Conservation (phyloP, 2,329 filamentous ascomycete species). For the Calonectria hawksworthii region DNA sequence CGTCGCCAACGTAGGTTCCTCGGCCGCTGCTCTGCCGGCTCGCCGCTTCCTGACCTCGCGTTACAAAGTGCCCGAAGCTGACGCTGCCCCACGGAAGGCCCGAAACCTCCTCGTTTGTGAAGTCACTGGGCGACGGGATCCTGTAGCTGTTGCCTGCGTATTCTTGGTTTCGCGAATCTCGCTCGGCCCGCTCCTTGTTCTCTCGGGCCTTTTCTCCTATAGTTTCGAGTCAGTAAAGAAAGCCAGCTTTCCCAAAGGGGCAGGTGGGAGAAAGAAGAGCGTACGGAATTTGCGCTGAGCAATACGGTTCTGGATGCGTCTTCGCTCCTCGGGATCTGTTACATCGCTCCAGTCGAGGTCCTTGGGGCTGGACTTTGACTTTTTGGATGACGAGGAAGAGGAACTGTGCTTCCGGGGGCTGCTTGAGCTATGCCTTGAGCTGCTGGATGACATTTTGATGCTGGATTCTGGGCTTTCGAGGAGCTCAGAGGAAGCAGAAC, state of each 20-base stretch:
- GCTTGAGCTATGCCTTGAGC: slow-evolving; percentile 39
- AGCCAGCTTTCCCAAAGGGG: not conserved
- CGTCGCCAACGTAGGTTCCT: slow-evolving; percentile 54
- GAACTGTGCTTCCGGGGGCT: slow-evolving; percentile 47
- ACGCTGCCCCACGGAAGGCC: slow-evolving; percentile 81
- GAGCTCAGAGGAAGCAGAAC: slow-evolving; percentile 22
- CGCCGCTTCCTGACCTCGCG: slow-evolving; percentile 64
- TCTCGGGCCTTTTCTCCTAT: slow-evolving; percentile 79
- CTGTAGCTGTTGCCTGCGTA: slow-evolving; percentile 76
- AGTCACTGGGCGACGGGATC: slow-evolving; percentile 70
- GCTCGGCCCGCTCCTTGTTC: slow-evolving; percentile 74
- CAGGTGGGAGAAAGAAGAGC: slow-evolving; percentile 43
- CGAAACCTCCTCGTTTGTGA: slow-evolving; percentile 67
- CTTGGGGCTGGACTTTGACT: slow-evolving; percentile 58
- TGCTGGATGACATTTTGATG: slow-evolving; percentile 40
- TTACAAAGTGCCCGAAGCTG: slow-evolving; percentile 69
- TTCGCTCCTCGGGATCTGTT: slow-evolving; percentile 77
- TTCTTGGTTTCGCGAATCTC: slow-evolving; percentile 74
- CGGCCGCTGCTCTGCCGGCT: slow-evolving; percentile 57
- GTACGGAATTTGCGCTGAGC: slow-evolving; percentile 83
- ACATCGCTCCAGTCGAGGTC: slow-evolving; percentile 78
- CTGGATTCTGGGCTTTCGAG: slow-evolving; percentile 20
- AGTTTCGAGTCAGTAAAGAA: slow-evolving; percentile 16
- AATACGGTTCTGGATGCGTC: slow-evolving; percentile 82
- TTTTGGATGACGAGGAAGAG: slow-evolving; percentile 52